These are phyloP conservation scores for Alternaria consortialis DNA, from an alignment of 2,329 filamentous ascomycete genomes.

Conservation along the genomic window DNA sequence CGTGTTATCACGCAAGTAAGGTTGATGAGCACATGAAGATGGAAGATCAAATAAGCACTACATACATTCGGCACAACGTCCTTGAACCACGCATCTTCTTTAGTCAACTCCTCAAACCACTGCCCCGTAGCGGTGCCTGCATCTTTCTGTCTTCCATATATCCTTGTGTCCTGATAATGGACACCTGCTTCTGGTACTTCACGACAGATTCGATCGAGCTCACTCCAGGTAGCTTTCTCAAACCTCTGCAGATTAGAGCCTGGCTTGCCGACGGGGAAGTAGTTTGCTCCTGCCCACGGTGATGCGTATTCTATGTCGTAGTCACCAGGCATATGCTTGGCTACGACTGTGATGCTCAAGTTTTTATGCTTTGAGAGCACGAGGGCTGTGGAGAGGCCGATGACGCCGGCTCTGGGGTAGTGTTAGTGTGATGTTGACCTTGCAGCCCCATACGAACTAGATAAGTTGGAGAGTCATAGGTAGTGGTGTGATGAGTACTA, in stretches of 20 bases:
- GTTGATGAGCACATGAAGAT: neutral
- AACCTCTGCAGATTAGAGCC: constrained; percentile 25
- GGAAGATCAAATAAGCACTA: constrained; percentile 1
- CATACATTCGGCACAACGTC: constrained; percentile 73
- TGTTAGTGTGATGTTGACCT: constrained; percentile 15
- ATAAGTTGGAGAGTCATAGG: constrained; percentile 3
- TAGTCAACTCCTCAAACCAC: constrained; percentile 73
- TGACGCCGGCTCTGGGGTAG: constrained; percentile 66
- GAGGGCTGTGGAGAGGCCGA: constrained; percentile 71
- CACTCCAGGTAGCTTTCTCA: constrained; percentile 58
- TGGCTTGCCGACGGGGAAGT: constrained; percentile 38
- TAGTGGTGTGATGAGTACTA: neutral
- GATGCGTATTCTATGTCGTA: constrained; percentile 91
- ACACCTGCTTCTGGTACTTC: constrained; percentile 79
- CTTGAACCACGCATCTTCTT: constrained; percentile 76
- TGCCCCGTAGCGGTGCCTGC: constrained; percentile 61
- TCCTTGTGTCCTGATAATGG: constrained; percentile 72
- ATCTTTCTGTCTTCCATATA: constrained; percentile 73
- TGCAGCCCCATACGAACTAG: neutral
- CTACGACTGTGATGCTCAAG: constrained; percentile 67
- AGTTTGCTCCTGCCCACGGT: constrained; percentile 86
- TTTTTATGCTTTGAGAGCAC: constrained; percentile 65
- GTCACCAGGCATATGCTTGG: constrained; percentile 92
- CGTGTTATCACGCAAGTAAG: neutral
- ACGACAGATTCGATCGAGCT: constrained; percentile 56